Conservation (phyloP, 2,329 filamentous ascomycete genomes). For the Arachnopeziza araneosa region DNA sequence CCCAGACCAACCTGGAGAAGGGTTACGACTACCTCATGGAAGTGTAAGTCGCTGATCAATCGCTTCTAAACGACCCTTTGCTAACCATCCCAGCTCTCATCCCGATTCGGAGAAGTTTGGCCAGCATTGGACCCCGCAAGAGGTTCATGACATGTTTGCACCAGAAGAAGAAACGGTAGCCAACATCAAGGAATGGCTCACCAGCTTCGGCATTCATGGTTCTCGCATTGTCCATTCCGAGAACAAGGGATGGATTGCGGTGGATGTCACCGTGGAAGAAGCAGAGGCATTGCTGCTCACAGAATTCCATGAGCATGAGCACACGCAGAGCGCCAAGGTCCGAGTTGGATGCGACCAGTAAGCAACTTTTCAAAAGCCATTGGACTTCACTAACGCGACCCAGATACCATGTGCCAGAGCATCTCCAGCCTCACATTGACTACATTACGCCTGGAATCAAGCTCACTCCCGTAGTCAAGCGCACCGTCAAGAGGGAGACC, state of each 20-base stretch:
- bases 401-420: slow-evolving; percentile 42
- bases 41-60: slow-evolving; percentile 18
- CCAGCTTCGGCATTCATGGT: slow-evolving; percentile 42
- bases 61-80: background rate
- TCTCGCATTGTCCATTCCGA: slow-evolving; percentile 38
- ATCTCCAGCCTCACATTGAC: slow-evolving; percentile 52
- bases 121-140: slow-evolving; percentile 41
- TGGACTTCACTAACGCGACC: slow-evolving; percentile 31
- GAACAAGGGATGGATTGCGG: slow-evolving; percentile 51
- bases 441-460: slow-evolving; percentile 55
- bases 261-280: slow-evolving; percentile 44
- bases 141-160: slow-evolving; percentile 47
- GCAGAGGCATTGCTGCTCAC: slow-evolving; percentile 48
- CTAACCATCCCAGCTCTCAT: slow-evolving; percentile 27
- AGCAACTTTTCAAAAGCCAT: slow-evolving; percentile 29
- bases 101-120: slow-evolving; percentile 39
- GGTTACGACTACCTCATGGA: slow-evolving; percentile 39
- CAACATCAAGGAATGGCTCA: slow-evolving; percentile 50
- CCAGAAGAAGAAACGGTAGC: slow-evolving; percentile 45
- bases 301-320: slow-evolving; percentile 45
- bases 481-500: slow-evolving; percentile 22
- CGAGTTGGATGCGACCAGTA: slow-evolving; percentile 47
- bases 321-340: slow-evolving; percentile 43
- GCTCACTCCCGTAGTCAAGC: slow-evolving; percentile 38
- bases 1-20: slow-evolving; percentile 39